phyloP scores from a whole-genome alignment of 2,329 filamentous ascomycete species.

The Clonostachys rhizophaga region DNA sequence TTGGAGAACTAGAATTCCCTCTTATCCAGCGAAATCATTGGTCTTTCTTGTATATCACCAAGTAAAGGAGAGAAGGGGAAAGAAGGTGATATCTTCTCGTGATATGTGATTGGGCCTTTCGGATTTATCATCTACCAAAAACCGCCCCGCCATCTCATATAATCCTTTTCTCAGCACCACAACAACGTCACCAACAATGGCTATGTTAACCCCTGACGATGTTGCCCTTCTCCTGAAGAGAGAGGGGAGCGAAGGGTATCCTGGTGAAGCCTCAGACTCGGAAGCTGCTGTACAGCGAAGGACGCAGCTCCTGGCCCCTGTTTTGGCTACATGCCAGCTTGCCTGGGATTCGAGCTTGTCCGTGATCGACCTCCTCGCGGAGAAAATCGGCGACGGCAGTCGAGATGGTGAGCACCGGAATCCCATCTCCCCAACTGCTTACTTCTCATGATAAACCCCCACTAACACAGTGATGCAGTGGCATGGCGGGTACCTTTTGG shows the following conservation, averaged over 20 bases:
- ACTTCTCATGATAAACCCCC: neutral
- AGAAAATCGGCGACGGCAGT: constrained; percentile 50
- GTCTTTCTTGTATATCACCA: no score
- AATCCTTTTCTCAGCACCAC: no score
- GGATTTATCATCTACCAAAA: no score
- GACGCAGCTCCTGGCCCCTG: constrained; percentile 23
- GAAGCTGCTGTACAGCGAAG: constrained; percentile 13
- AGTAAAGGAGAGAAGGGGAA: no score
- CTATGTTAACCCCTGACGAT: constrained; percentile 25
- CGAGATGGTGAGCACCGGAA: constrained; percentile 40
- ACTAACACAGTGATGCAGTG: constrained; percentile 26
- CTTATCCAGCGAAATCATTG: no score
- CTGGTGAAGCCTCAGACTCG: constrained; percentile 15
- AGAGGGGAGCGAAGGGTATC: constrained; percentile 19
- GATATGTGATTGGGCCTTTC: neutral
- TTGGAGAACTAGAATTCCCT: no score
- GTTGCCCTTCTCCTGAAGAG: constrained; percentile 27
- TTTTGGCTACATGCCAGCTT: constrained; percentile 30
- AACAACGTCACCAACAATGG: no score
- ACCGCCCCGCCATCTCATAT: no score
- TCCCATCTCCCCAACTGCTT: neutral
- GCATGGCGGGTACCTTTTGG: constrained; percentile 53
- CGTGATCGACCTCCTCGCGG: constrained; percentile 39
- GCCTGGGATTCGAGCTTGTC: constrained; percentile 31
- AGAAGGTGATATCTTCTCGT: no score